Evolutionary conservation across 163 green algal genomes (phyloP).

Genomic region (Prototheca wickerhamii): DNA sequence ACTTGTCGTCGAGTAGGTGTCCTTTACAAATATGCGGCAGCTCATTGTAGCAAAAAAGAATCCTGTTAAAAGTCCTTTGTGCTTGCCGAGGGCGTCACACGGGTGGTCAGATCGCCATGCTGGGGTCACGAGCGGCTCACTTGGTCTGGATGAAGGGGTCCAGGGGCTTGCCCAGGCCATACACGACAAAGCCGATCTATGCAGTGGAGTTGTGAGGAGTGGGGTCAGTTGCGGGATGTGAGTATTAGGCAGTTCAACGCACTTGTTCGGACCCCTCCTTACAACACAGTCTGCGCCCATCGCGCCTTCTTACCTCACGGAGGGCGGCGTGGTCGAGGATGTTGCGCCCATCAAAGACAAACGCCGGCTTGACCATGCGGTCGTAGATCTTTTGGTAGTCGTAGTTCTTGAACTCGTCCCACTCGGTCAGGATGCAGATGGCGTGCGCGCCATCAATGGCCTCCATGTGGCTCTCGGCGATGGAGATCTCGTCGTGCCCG

Average conservation of each 20-base stretch:
- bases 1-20: too few relatives aligned
- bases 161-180: constrained; percentile 95
- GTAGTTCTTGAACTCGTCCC: constrained; percentile 94
- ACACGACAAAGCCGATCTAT: constrained; percentile 96
- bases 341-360: constrained; percentile 97
- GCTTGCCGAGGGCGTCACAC: too few relatives aligned
- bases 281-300: neutral
- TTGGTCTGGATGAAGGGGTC: constrained; percentile 81
- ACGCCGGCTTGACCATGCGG: constrained; percentile 92
- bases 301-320: constrained; percentile 8
- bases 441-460: constrained; percentile 73
- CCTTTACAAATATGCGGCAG: too few relatives aligned
- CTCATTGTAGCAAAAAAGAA: too few relatives aligned
- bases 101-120: too few relatives aligned
- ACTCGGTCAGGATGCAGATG: constrained; percentile 94
- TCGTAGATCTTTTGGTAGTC: constrained; percentile 86
- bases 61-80: too few relatives aligned
- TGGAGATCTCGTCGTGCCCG: constrained; percentile 35
- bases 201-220: too few relatives aligned
- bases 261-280: too few relatives aligned
- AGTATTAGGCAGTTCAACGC: neutral
- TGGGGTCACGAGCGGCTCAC: too few relatives aligned
- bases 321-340: constrained; percentile 87
- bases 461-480: constrained; percentile 53
- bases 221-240: neutral